Conservation (phyloP, 768 basidiomycete genomes). For the Hirschioporus abietinus region DNA sequence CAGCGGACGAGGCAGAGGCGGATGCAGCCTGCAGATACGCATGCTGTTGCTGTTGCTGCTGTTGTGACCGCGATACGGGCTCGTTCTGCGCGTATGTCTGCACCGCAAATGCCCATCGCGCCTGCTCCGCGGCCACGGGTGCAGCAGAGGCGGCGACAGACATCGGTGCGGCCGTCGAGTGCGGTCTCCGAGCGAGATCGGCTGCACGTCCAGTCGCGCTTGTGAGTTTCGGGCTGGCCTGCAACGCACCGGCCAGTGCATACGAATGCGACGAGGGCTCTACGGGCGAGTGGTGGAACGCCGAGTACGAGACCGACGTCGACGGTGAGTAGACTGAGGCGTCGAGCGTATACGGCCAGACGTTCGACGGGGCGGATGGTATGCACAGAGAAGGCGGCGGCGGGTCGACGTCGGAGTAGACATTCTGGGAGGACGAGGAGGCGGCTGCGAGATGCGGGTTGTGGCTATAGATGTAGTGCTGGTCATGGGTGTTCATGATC, state of each 20-base stretch:
- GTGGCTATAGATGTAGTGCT: not conserved
- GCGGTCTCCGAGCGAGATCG: not conserved
- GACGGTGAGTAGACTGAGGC: not conserved
- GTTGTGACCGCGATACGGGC: not conserved
- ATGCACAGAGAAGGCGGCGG: not conserved
- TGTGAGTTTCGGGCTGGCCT: not conserved
- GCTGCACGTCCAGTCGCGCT: not conserved
- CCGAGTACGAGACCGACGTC: not conserved
- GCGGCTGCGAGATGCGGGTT: not conserved
- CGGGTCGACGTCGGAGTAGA: no score
- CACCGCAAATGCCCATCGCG: not conserved
- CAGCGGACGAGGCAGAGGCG: no score
- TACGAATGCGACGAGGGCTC: not conserved
- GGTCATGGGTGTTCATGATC: no score
- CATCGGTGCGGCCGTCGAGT: not conserved
- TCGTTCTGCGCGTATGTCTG: not conserved
- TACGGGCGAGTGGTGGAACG: not conserved
- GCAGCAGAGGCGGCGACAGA: no score
- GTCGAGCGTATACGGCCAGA: not conserved
- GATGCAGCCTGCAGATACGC: not conserved
- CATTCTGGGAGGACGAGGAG: not conserved
- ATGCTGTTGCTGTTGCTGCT: not conserved
- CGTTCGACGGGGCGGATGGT: not conserved
- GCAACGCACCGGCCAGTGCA: not conserved
- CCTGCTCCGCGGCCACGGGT: not conserved